Percentiles rank a stretch among this genome's conserved stretches.
These are phyloP conservation scores for Graphilbum sp. DNA, from an alignment of 2,329 filamentous ascomycete species.

Conservation along the genomic window DNA sequence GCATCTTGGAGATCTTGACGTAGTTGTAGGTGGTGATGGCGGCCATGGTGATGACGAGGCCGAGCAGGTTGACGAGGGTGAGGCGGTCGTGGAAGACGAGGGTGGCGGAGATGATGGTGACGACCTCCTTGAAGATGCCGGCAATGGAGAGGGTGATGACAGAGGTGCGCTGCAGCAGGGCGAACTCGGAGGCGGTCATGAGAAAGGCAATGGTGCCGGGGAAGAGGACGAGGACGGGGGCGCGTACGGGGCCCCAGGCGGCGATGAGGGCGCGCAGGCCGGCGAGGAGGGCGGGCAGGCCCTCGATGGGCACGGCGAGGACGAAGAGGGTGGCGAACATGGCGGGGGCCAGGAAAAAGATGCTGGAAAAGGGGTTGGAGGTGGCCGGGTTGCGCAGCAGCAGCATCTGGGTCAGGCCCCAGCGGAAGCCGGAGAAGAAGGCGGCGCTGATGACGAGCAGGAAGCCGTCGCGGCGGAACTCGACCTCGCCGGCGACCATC, in stretches of 20 bases:
- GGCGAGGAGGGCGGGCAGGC: constrained; percentile 47
- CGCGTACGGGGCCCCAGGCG: constrained; percentile 49
- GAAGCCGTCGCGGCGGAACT: constrained; percentile 78
- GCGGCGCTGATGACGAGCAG: constrained; percentile 82
- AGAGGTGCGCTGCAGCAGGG: constrained; percentile 81
- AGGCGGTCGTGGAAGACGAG: constrained; percentile 78
- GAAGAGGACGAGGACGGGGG: constrained; percentile 65
- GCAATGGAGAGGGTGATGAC: constrained; percentile 94
- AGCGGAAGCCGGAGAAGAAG: constrained; percentile 92
- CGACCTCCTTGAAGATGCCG: constrained; percentile 96
- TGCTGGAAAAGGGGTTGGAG: constrained; percentile 88
- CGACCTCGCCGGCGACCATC: constrained; percentile 94
- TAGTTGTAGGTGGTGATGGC: constrained; percentile 89
- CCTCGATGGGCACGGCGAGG: constrained; percentile 78
- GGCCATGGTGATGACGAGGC: constrained; percentile 71
- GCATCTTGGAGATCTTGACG: constrained; percentile 85
- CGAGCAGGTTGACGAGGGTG: constrained; percentile 73
- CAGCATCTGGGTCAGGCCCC: constrained; percentile 95
- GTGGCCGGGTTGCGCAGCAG: constrained; percentile 88
- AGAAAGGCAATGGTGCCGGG: constrained; percentile 83
- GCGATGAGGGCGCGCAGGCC: constrained; percentile 48
- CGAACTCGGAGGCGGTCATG: constrained; percentile 95
- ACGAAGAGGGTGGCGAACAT: constrained; percentile 77
- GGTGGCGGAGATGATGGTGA: constrained; percentile 82
- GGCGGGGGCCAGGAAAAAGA: constrained; percentile 92